Evolutionary conservation across 352 stramenopile genomes (phyloP).

Genomic region (Phytophthora litchii): DNA sequence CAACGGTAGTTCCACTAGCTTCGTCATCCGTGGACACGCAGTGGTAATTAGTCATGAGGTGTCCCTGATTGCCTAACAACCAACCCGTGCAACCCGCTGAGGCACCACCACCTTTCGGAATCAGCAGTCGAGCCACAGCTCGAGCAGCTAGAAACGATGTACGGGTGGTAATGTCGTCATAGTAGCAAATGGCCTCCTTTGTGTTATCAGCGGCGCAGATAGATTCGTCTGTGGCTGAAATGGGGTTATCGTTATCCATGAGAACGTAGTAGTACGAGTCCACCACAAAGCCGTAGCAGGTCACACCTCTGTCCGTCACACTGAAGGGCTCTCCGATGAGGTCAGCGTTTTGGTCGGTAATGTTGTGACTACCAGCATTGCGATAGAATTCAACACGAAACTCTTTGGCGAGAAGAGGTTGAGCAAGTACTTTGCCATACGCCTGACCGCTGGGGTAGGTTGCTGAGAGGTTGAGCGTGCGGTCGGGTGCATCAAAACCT

Average conservation of each 20-base stretch:
- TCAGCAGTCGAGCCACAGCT: constrained; percentile 58
- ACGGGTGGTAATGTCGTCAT: constrained; percentile 31
- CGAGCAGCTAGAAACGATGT: constrained; percentile 45
- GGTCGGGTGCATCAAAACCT: constrained; percentile 40
- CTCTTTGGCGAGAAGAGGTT: constrained; percentile 52
- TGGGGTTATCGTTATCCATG: constrained; percentile 42
- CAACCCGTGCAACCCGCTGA: constrained; percentile 59
- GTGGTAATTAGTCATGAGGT: constrained; percentile 80
- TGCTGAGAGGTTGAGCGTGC: constrained; percentile 46
- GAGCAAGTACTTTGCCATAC: constrained; percentile 37
- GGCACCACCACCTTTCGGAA: constrained; percentile 41
- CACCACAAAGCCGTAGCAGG: constrained; percentile 64
- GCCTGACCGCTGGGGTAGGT: constrained; percentile 35
- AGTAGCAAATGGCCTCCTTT: constrained; percentile 64
- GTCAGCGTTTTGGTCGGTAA: not conserved
- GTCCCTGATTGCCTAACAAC: constrained; percentile 59
- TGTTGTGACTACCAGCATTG: constrained; percentile 23
- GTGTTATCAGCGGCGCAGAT: constrained; percentile 71
- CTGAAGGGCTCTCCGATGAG: constrained; percentile 18
- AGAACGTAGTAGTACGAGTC: constrained; percentile 59
- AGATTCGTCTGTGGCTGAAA: constrained; percentile 47
- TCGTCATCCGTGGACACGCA: constrained; percentile 56
- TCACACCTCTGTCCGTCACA: constrained; percentile 23
- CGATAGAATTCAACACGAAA: constrained; percentile 67
- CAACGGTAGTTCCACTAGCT: constrained; percentile 46